Evolutionary conservation across 148 eudicot genomes (phyloP), one percentile per base, ranked within the genome.

Genomic region (Rhododendron ovatum): DNA sequence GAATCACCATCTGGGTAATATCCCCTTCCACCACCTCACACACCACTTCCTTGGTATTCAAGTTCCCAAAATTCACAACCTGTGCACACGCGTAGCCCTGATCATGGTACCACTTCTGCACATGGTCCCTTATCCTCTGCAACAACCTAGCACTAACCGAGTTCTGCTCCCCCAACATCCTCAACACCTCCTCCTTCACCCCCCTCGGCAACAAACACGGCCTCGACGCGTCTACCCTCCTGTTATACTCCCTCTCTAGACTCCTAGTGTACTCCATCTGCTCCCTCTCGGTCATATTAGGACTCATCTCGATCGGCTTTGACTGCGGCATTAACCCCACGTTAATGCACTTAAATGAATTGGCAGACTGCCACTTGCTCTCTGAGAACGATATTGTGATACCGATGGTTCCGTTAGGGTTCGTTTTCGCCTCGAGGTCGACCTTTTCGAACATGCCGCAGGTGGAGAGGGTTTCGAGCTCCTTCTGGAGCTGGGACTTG

Each of bases 21-120:
- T 97, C 98, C 12, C 99, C 99, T 91, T 97, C 99, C 87, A 93
- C 93, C 59, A 97, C 99, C 92, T 97, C 99, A 88, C 98, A 97
- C 69, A 95, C 98, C 47, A 97, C 98, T 74, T 95, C 96, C 86
- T 92, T 94, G 0, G 98, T 95, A 88, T 97, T 93, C 92, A 95
- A 91, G 84, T 97, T 95, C 78, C 99, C 99, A 37, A 97, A 97
- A 86, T 97, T 97, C 82, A 95, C 98, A 26, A 97, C 99, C 86
- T 93, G 95, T 1, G 99, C 98, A 73, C 95, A 94, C 0, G 94
- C 98, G 57, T 95, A 95, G 77, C 99, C 99, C 80, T 97, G 93
- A 14, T 97, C 99, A 50, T 91, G 98, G 79, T 97, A 97, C 99
- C 99, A 97, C 82, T 93, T 92, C 93, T 97, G 98, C 81, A 97